Evolutionary conservation across 108 stramenopile genomes (phyloP), one percentile per base, ranked within the genome.

Genomic region (Nannochloropsis gaditana): DNA sequence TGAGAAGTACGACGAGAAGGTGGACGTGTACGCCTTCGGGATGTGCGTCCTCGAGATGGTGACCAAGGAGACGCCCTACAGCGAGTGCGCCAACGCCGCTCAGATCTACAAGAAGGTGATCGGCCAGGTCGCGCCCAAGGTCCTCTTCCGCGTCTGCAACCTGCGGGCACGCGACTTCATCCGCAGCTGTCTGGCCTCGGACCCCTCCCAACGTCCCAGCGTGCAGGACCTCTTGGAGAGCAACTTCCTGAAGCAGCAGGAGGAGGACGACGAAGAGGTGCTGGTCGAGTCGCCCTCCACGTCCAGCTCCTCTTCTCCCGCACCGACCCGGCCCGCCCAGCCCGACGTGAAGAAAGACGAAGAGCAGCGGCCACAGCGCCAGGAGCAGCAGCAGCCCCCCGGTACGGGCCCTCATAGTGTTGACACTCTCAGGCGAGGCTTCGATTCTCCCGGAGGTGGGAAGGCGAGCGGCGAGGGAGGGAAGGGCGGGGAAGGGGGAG

Each of bases 1-100:
- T 80, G 97, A 98, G 89, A 87, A 79, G 31, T 98, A 98, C 90
- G 94, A 97, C 84, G 96, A 97, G 85, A 98, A 98, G 90, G 90
- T 99, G 17, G 98, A 99, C 90, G 95, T 99, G 73, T 99, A 97
- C 85, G 96, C 98, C 6, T 97, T 99, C 92, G 98, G 98, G 80
- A 98, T 99, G 97, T 94, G 94, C 86, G 91, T 96, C 73, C 91
- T 99, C 79, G 97, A 99, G 91, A 98, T 99, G 91, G 93, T 97
- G 83, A 97, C 98, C 10, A 93, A 96, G 87, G 95, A 97, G 83
- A 93, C 95, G 21, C 98, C 98, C 0, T 99, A 97, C 89, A 92
- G 91, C 84, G 97, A 98, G 87, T 98, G 97, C 83, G 91, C 88
- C 80, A 90, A 85, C 45, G 85, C 90, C 9, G 91, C 87, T n/a